Evolutionary conservation across 169 alveolate genomes (phyloP).

Genomic region (Plasmodium inui): DNA sequence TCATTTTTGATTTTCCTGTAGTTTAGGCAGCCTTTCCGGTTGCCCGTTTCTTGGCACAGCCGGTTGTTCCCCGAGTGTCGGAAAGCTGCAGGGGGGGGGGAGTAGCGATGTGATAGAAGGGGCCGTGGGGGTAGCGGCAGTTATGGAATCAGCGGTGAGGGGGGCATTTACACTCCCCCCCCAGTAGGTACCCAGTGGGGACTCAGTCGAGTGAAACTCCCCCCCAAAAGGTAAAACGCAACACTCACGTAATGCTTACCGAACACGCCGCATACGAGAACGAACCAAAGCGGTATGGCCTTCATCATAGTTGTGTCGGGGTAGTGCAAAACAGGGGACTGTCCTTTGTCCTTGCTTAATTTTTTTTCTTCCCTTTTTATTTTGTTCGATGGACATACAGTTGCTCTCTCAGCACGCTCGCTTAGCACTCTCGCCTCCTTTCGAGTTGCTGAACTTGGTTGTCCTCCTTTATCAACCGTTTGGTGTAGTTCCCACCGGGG

Average conservation of each 20-base stretch:
- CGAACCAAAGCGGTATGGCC: not conserved
- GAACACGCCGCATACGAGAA: not conserved
- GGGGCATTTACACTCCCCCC: no score
- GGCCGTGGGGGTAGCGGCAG: not conserved
- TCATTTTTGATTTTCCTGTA: not conserved
- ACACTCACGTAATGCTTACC: not conserved
- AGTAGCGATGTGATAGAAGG: not conserved
- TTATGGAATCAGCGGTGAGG: not conserved
- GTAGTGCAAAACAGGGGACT: not conserved
- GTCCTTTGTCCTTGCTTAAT: not conserved
- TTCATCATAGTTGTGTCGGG: not conserved
- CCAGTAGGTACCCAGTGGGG: no score
- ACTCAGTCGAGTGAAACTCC: no score
- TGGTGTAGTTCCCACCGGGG: not conserved
- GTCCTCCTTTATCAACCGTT: not conserved
- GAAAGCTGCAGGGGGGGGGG: conserved; percentile 19
- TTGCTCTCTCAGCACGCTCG: not conserved
- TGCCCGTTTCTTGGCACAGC: not conserved
- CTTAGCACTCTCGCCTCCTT: not conserved
- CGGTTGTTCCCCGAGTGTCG: conserved; percentile 4
- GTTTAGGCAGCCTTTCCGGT: not conserved
- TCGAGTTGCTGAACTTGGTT: not conserved
- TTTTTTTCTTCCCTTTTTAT: no score
- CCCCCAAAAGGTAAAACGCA: not conserved
- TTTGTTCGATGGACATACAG: not conserved